These are phyloP conservation scores for Penicillium vulpinum DNA, from an alignment of 2,329 filamentous ascomycete species.

Conservation along the genomic window DNA sequence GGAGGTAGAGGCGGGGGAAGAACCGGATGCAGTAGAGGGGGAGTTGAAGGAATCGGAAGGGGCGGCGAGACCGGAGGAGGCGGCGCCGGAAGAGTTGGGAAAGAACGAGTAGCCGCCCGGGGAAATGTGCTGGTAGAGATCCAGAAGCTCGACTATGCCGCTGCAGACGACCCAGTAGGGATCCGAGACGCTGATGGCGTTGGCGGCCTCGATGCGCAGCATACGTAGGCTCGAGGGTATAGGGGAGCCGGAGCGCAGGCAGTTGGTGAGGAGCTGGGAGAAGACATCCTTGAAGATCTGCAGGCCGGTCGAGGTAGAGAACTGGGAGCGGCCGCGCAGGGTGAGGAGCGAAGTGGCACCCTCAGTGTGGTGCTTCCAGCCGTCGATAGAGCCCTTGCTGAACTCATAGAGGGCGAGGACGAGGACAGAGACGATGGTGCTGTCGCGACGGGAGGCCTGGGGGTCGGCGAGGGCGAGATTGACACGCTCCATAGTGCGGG, in stretches of 20 bases:
- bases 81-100: neutral
- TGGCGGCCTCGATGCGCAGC: neutral
- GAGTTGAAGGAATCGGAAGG: neutral
- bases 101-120: neutral
- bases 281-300: neutral
- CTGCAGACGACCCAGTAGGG: neutral
- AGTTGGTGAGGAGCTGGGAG: neutral
- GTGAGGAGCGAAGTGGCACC: neutral
- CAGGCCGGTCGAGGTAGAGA: neutral
- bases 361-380: neutral
- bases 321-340: neutral
- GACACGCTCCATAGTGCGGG: neutral
- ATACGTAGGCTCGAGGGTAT: neutral
- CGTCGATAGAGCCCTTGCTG: neutral
- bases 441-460: neutral
- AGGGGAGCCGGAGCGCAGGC: neutral
- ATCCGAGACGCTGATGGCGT: neutral
- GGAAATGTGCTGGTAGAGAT: neutral
- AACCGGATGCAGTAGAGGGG: neutral
- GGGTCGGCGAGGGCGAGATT: neutral
- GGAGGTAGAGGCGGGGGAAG: neutral
- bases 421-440: neutral
- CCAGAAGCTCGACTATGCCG: neutral
- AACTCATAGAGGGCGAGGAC: neutral
- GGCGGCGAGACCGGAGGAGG: neutral